Base-by-base conservation (phyloP, 805 yeast species). In the Hanseniaspora clermontiae region DNA sequence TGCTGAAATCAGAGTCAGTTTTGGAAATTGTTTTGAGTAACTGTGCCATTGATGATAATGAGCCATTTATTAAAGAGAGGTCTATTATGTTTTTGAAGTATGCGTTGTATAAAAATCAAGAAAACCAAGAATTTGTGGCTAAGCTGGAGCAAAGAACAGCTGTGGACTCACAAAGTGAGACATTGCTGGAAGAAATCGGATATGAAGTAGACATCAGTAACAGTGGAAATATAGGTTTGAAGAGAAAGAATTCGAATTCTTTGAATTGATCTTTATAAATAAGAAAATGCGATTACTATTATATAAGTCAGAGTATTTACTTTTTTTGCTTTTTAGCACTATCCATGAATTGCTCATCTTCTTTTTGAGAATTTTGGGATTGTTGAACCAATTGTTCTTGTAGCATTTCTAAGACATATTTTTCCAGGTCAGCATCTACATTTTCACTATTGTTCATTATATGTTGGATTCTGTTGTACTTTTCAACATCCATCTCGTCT, bases 31-130 rank as follows among this genome's bases (percentile, higher is more conserved):
- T 90, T 0, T 71, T 91, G 27, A 84, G 90, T 8, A 84, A 83
- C 60, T 90, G 97, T 70, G 79, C 84, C 42, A 81, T 93, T 52
- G 97, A 91, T 66, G 83, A 82, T 47, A 81, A 86, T 65, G 95
- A 93, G 66, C 97, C 97, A 0, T 91, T 77, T 58, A 83, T 86
- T 57, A 84, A 87, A 61, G 98, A 91, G 64, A 72, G 91, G 59
- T 77, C 95, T 1, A 85, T 93, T 37, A 70, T 91, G 7, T 87
- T 96, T 64, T 66, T 93, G 32, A 79, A 83, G 63, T 82, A 81
- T 59, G 68, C 89, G 36, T 68, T 91, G 15, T 77, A 78, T 27
- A 74, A 77, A 10, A 93, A 93, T 62, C 63, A 61, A 4, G 74
- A 72, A 49, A 93, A 91, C 66, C 97, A 91, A 68, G 73, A 76